phyloP scores from a whole-genome alignment of 768 basidiomycete genomes.

The Xerocomellus intermedius region DNA sequence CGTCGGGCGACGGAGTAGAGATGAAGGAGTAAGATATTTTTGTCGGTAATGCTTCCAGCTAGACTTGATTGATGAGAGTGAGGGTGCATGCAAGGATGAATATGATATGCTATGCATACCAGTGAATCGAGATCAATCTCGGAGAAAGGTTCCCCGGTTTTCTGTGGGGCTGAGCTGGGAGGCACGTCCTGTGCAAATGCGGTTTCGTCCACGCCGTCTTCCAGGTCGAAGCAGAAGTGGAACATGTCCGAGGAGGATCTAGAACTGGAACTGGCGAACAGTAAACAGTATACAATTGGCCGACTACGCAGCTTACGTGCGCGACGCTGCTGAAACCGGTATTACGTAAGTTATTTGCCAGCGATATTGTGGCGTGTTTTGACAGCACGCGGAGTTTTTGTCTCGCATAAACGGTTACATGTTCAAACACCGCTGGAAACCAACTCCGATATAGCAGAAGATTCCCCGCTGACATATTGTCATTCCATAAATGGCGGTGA shows the following conservation, averaged over 20 bases:
- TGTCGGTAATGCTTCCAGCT: conserved; percentile 70
- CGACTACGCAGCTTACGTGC: no score
- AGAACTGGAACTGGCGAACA: neutral
- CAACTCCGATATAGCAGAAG: neutral
- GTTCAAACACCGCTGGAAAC: neutral
- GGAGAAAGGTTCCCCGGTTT: conserved; percentile 17
- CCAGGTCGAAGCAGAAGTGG: conserved; percentile 57
- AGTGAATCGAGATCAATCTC: conserved; percentile 32
- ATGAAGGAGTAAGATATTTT: conserved; percentile 81
- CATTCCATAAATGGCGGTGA: conserved; percentile 4
- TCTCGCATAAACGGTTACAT: neutral
- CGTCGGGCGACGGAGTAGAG: conserved; percentile 43
- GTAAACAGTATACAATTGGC: no score
- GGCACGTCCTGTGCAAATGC: conserved; percentile 6
- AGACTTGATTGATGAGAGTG: conserved; percentile 23
- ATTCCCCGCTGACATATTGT: neutral
- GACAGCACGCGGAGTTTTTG: neutral
- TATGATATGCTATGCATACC: conserved; percentile 26
- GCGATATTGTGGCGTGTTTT: neutral
- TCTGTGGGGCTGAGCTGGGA: neutral
- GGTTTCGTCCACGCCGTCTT: conserved; percentile 39
- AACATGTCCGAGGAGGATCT: conserved; percentile 33
- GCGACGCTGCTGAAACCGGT: neutral
- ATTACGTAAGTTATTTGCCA: neutral
- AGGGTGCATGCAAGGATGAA: neutral